Base-by-base conservation (phyloP, 495 filamentous ascomycete species). In the Neurospora sp. region DNA sequence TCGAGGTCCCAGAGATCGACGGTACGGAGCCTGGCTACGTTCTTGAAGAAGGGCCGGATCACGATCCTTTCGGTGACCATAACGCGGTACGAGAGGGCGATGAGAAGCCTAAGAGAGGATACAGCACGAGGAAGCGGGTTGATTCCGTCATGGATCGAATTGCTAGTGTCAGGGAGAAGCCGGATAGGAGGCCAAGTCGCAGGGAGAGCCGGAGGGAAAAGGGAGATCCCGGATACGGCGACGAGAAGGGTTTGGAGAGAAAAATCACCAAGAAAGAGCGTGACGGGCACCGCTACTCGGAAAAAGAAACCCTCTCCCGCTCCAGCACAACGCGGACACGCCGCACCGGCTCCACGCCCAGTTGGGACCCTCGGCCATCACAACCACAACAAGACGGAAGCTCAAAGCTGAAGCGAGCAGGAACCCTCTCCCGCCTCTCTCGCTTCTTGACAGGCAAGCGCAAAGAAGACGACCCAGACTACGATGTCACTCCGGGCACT, bases 371-470 rank as follows among this genome's bases (percentile, higher is more conserved):
- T 4, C 70, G n/a, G 35, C 70, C 40, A 59, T n/a, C 16, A 14
- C 12, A 16, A 27, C 41, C 40, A 38, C 72, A 61, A 45, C 72
- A 12, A 31, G 20, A 20, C 10, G 40, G 17, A 35, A 10, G 53
- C 22, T 35, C 69, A 17, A 39, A 41, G 9, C 73, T 74, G 7
- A 59, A 42, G 38, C 73, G 73, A 16, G 20, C 61, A 3, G 42
- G 70, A 14, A 74, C 73, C 1, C 73, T 74, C 16, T 72, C 73
- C 4, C 70, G 70, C 16, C 41, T 74, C 12, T 70, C 73, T 2
- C 73, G 70, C 14, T 74, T 74, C 42, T 27, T 74, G 0, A 45
- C 73, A 1, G 40, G 48, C 37, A 45, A 53, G 4, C 70, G 69
- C 35, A 44, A 70, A 0, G 69, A 68, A 10, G 22, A 8, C 2